Evolutionary conservation across 208 protist species (phyloP).

Genomic region (Tritrichomonas musculus): DNA sequence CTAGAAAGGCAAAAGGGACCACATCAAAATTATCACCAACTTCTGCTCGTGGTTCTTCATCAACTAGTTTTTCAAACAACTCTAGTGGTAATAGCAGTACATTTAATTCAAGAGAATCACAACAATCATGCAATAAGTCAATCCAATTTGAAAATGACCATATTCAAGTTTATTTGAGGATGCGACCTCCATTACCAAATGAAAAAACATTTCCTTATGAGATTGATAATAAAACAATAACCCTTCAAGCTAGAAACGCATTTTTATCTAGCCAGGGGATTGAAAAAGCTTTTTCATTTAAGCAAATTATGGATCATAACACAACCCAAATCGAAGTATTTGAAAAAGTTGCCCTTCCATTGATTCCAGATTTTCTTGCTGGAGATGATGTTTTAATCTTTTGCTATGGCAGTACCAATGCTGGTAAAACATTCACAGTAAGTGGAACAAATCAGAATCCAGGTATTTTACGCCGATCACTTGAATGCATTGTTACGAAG

Average conservation of each 20-base stretch:
- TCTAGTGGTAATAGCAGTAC: no score
- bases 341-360: not conserved
- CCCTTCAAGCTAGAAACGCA: not conserved
- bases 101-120: no score
- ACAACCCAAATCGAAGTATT: not conserved
- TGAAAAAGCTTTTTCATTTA: conserved; percentile 3
- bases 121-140: no score
- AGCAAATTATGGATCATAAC: not conserved
- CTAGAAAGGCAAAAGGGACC: no score
- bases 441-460: conserved; percentile 3
- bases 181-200: not conserved
- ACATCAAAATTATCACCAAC: no score
- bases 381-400: conserved; percentile 31
- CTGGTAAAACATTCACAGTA: conserved; percentile 32
- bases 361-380: not conserved
- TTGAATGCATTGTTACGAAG: not conserved
- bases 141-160: not conserved
- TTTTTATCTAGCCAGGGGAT: not conserved
- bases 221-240: not conserved
- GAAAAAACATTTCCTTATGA: not conserved
- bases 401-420: conserved; percentile 17
- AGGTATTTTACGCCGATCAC: not conserved
- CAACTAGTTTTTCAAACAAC: no score
- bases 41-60: not conserved
- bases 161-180: conserved; percentile 6